Evolutionary conservation across 2,329 filamentous ascomycete genomes (phyloP).

Genomic region (Diatrype stigma): DNA sequence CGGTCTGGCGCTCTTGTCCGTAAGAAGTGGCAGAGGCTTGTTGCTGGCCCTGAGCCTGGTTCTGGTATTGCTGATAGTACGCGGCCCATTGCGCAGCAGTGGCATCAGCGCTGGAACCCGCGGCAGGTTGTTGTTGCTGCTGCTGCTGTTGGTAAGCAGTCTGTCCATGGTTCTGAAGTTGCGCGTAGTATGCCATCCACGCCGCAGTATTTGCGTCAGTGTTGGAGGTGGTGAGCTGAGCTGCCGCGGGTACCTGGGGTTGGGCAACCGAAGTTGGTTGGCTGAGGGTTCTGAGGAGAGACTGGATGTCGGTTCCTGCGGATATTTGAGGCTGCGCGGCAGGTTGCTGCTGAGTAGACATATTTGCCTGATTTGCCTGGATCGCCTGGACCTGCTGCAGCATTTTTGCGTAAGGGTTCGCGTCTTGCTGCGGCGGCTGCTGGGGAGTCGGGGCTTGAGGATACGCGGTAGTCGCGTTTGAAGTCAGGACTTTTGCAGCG

Average conservation of each 20-base stretch:
- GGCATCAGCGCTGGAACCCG: background rate
- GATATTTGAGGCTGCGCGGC: conserved; percentile 15
- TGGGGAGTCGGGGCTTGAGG: conserved; percentile 10
- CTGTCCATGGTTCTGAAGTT: background rate
- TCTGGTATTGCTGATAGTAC: background rate
- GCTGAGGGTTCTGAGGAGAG: conserved; percentile 21
- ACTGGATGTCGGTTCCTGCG: conserved; percentile 19
- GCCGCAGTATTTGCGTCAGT: conserved; percentile 8
- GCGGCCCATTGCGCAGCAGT: background rate
- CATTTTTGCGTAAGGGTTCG: conserved; percentile 17
- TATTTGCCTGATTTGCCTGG: conserved; percentile 4
- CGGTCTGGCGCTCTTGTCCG: background rate
- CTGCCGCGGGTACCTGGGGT: conserved; percentile 1
- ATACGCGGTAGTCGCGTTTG: conserved; percentile 32
- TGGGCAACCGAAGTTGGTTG: conserved; percentile 6
- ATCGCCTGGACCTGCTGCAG: conserved; percentile 21
- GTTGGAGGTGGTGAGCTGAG: conserved; percentile 2
- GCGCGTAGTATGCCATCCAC: conserved; percentile 8
- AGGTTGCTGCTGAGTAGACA: conserved; percentile 4
- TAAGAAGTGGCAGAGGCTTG: background rate
- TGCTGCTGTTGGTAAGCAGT: background rate
- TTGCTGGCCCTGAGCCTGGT: background rate
- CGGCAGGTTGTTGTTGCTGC: background rate
- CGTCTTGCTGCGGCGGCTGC: conserved; percentile 9
- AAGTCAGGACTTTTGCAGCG: conserved; percentile 33